A percentile compares a stretch with the other conserved stretches of the same genome.
Conservation (phyloP, 805 yeast species). For the Saccharomycopsis sp. region DNA sequence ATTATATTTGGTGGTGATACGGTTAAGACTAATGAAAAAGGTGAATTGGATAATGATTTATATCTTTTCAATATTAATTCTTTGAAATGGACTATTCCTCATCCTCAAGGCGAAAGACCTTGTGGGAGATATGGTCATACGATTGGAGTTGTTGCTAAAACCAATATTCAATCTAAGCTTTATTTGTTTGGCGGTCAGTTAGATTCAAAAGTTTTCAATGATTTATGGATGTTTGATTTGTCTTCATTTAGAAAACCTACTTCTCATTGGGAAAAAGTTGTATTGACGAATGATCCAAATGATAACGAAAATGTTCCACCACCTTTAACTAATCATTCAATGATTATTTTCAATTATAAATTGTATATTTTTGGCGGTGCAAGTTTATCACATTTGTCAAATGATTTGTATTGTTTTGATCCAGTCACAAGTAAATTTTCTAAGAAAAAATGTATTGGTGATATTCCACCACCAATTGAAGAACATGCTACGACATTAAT, state of each 20-base stretch:
- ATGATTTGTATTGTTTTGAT: conserved; percentile 78
- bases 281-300: conserved; percentile 34
- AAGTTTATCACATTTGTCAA: conserved; percentile 60
- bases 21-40: conserved; percentile 61
- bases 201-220: conserved; percentile 75
- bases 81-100: conserved; percentile 72
- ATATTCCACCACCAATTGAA: conserved; percentile 73
- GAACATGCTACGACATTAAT: conserved; percentile 84
- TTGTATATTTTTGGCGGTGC: conserved; percentile 92
- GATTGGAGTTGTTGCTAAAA: conserved; percentile 63
- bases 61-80: conserved; percentile 80
- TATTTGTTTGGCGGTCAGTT: conserved; percentile 94
- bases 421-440: conserved; percentile 65
- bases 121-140: conserved; percentile 94
- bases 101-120: conserved; percentile 70
- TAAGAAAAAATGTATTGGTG: conserved; percentile 43
- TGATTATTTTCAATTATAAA: conserved; percentile 71
- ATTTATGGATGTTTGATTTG: conserved; percentile 78
- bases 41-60: conserved; percentile 80
- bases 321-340: conserved; percentile 85
- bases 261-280: conserved; percentile 76
- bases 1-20: conserved; percentile 97
- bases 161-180: conserved; percentile 50
- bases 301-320: conserved; percentile 46
- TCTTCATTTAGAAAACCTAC: conserved; percentile 77